Evolutionary conservation across 805 yeast species (phyloP).

Genomic region (Pichia deserticola): DNA sequence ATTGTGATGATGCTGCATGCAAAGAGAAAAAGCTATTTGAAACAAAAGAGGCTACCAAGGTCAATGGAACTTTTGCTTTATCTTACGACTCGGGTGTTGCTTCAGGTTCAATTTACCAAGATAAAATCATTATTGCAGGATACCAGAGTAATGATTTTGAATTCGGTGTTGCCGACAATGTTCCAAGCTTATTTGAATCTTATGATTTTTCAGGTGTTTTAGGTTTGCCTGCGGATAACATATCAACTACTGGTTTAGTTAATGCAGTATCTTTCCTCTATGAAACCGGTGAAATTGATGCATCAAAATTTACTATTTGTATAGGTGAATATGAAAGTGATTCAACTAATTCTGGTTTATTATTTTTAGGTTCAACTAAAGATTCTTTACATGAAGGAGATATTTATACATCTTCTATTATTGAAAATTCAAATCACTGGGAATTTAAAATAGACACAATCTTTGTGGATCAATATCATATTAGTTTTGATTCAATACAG

Average conservation of each 20-base stretch:
- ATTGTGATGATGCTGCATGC: slow-evolving; percentile 43
- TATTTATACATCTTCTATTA: slow-evolving; percentile 33
- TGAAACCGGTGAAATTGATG: slow-evolving; percentile 27
- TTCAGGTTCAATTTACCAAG: slow-evolving; percentile 40
- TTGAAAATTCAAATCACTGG: slow-evolving; percentile 41
- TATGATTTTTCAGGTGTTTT: slow-evolving; percentile 54
- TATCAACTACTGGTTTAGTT: slow-evolving; percentile 26
- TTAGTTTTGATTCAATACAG: slow-evolving; percentile 27
- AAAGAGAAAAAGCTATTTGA: slow-evolving; percentile 26
- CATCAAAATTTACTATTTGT: slow-evolving; percentile 38
- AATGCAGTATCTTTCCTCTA: slow-evolving; percentile 37
- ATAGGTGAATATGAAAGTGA: slow-evolving; percentile 30
- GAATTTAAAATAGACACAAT: slow-evolving; percentile 35
- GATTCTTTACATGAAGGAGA: slow-evolving; percentile 34
- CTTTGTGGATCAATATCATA: slow-evolving; percentile 28
- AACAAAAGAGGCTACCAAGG: slow-evolving; percentile 9
- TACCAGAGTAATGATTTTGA: slow-evolving; percentile 32
- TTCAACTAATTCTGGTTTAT: slow-evolving; percentile 31
- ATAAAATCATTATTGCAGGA: slow-evolving; percentile 29
- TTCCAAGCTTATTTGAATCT: slow-evolving; percentile 44
- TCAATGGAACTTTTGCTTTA: slow-evolving; percentile 34
- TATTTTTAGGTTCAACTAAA: slow-evolving; percentile 36
- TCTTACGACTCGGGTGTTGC: slow-evolving; percentile 48
- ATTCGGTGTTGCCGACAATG: slow-evolving; percentile 47
- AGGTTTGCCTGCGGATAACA: slow-evolving; percentile 46